Conservation (phyloP, 352 stramenopile genomes). For the Pythium sp. region DNA sequence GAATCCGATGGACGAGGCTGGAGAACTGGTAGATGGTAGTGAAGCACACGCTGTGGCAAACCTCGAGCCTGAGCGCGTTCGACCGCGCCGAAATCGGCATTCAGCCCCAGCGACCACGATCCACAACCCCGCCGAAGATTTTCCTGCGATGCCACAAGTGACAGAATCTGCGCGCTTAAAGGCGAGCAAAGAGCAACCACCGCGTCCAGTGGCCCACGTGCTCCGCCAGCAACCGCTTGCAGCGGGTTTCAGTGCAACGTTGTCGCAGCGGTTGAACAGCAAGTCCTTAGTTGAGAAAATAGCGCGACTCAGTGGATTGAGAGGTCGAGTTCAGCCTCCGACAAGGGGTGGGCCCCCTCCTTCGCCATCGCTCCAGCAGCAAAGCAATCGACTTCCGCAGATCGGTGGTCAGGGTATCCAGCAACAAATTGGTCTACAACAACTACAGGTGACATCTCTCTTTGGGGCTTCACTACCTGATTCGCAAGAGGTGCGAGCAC, state of each 20-base stretch:
- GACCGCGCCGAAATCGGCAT: conserved; percentile 3
- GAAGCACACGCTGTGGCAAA: conserved; percentile 4
- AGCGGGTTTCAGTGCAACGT: conserved; percentile 19
- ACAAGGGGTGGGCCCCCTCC: neutral
- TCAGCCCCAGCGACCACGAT: conserved; percentile 6
- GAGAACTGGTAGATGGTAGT: conserved; percentile 2
- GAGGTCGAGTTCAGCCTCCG: conserved; percentile 10
- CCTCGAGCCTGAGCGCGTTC: neutral
- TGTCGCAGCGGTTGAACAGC: conserved; percentile 1
- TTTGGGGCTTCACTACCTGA: conserved; percentile 37
- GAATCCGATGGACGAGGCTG: conserved; percentile 13
- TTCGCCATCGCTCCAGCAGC: neutral
- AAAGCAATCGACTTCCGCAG: neutral
- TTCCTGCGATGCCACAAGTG: conserved; percentile 3
- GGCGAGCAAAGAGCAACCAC: conserved; percentile 1
- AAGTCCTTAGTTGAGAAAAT: neutral
- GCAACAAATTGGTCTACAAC: neutral
- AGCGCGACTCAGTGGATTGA: conserved; percentile 2
- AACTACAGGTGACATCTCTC: conserved; percentile 9
- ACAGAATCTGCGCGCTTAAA: conserved; percentile 5
- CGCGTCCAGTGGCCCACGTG: conserved; percentile 21
- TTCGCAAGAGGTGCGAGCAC: conserved; percentile 23
- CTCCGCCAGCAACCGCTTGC: conserved; percentile 31
- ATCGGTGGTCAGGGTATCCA: neutral
- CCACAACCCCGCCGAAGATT: conserved; percentile 10